Conservation (phyloP, 345 rosid species). For the Ailanthus altissimus region DNA sequence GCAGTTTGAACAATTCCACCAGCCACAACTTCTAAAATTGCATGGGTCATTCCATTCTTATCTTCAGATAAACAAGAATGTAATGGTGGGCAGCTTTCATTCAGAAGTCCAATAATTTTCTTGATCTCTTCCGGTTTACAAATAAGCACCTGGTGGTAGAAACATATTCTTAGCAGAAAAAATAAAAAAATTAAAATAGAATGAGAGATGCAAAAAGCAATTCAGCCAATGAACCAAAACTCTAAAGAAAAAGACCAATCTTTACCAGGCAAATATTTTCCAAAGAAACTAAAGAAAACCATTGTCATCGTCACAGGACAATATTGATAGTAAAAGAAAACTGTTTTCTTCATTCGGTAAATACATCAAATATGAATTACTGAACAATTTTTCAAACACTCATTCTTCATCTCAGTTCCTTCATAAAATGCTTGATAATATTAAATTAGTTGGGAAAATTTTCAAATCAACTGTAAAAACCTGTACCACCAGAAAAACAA, state of each 20-base stretch:
- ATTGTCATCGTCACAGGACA: neutral
- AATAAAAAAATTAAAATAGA: constrained; percentile 8
- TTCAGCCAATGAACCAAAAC: neutral
- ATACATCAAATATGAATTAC: neutral
- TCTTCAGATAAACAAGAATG: constrained; percentile 96
- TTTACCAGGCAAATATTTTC: neutral
- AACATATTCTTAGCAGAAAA: constrained; percentile 7
- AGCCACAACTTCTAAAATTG: constrained; percentile 97
- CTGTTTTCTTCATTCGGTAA: neutral
- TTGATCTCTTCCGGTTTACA: constrained; percentile 88
- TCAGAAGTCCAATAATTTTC: constrained; percentile 75
- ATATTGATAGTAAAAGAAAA: neutral
- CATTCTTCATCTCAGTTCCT: neutral
- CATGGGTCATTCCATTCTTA: constrained; percentile 99
- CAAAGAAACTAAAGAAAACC: constrained; percentile 2
- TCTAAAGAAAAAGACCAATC: neutral
- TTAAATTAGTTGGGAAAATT: neutral
- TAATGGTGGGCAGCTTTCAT: constrained; percentile 82
- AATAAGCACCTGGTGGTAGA: constrained; percentile 64
- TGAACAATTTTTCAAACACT: neutral
- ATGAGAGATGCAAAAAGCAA: neutral
- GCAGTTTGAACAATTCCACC: constrained; percentile 97
- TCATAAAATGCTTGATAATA: neutral
- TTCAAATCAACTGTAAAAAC: neutral
- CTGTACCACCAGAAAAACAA: neutral